Conservation (phyloP, 345 rosid genomes). For the Corchorus capsularis region DNA sequence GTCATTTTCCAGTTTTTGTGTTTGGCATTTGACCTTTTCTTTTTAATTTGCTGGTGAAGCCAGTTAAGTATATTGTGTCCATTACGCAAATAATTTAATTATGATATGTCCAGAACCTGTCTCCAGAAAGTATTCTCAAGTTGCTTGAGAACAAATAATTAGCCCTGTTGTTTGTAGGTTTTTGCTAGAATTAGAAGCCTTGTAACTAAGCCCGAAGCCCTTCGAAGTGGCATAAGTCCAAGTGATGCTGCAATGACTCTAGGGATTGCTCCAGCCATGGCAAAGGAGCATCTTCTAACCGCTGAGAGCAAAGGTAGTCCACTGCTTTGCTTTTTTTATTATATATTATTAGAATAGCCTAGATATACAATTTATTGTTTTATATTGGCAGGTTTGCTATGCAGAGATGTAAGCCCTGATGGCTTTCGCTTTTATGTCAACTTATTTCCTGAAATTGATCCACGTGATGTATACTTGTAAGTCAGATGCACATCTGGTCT, state of each 20-base stretch:
- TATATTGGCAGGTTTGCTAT: conserved; percentile 68
- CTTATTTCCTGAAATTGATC: conserved; percentile 69
- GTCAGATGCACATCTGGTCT: conserved; percentile 29
- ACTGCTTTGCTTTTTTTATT: conserved; percentile 19
- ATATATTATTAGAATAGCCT: background rate
- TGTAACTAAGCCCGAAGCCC: conserved; percentile 63
- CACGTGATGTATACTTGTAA: conserved; percentile 60
- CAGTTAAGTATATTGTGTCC: background rate
- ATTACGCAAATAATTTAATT: background rate
- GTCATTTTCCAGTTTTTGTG: background rate
- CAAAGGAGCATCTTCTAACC: conserved; percentile 89
- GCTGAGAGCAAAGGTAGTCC: conserved; percentile 84
- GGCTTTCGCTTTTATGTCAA: conserved; percentile 84
- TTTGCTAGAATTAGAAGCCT: conserved; percentile 73
- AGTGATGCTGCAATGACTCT: conserved; percentile 92
- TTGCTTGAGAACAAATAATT: background rate
- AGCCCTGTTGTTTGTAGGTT: conserved; percentile 44
- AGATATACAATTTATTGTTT: conserved; percentile 14
- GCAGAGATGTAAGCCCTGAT: conserved; percentile 88
- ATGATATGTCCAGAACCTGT: background rate
- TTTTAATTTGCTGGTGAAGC: background rate
- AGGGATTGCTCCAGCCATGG: conserved; percentile 98
- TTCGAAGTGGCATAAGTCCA: conserved; percentile 72
- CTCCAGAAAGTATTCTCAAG: background rate
- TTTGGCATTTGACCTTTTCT: background rate